Percentiles rank a stretch among this genome's conserved stretches.
Evolutionary conservation across 2,329 filamentous ascomycete genomes (phyloP).

Genomic region (Cladophialophora bantiana): DNA sequence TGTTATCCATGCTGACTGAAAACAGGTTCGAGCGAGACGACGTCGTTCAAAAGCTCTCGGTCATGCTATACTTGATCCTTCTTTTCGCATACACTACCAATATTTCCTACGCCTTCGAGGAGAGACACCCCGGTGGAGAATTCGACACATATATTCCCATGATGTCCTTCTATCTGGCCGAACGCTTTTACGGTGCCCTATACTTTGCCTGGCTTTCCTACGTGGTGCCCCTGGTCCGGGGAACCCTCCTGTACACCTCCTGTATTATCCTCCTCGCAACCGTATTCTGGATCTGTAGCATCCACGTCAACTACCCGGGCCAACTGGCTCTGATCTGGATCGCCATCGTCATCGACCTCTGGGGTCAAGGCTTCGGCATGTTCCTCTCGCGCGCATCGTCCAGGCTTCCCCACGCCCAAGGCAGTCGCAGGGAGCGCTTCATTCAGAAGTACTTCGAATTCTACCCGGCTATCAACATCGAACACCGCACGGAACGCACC

Average conservation of each 20-base stretch:
- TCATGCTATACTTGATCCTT: constrained; percentile 18
- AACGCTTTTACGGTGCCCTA: constrained; percentile 12
- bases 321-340: constrained; percentile 18
- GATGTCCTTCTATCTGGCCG: constrained; percentile 22
- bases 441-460: constrained; percentile 20
- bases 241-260: constrained; percentile 17
- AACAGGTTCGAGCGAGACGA: constrained; percentile 22
- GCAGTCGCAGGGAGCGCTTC: constrained; percentile 7
- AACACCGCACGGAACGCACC: constrained; percentile 22
- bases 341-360: constrained; percentile 19
- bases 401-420: background rate
- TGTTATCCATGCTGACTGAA: background rate
- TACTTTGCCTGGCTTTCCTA: constrained; percentile 21
- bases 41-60: constrained; percentile 17
- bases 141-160: constrained; percentile 14
- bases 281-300: constrained; percentile 16
- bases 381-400: constrained; percentile 18
- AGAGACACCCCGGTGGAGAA: constrained; percentile 6
- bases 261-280: constrained; percentile 16
- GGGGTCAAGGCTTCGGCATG: constrained; percentile 21
- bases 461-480: constrained; percentile 22
- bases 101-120: constrained; percentile 19
- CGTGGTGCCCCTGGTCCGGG: constrained; percentile 15
- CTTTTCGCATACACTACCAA: constrained; percentile 22
- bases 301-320: constrained; percentile 15